Evolutionary conservation across 2,329 filamentous ascomycete species (phyloP), one percentile per base, ranked within the genome.

Genomic region (Lecanoromycetidae sp.): DNA sequence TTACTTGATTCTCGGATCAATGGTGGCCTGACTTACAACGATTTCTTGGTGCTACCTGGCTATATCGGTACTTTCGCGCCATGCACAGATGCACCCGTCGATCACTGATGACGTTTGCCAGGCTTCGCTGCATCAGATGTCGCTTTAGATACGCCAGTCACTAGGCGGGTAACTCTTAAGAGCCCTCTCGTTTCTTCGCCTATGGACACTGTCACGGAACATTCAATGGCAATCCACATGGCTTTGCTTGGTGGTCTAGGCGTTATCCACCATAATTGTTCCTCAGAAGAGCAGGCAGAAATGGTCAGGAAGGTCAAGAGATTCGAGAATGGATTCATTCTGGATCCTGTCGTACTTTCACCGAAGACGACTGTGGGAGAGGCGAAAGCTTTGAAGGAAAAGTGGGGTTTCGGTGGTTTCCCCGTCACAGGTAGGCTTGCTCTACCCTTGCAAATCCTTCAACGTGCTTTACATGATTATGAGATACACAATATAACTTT

Each of bases 251-350:
- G 71, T 58, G 72, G 72, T 46, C 61, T 75, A 4, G 72, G 91
- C 70, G 87, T 98, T 58, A 94, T 98, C 57, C 91, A 98, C 75
- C 91, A 98, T 78, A 98, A 98, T 75, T 98, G 91, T 77, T 91
- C 88, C n/a, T 78, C 88, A 25, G 87, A 96, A 23, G 85, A 86
- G 47, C 91, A 98, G 73, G 91, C 91, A 56, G 88, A 94, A 72
- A 98, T 98, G 91, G 86, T 98, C 57, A 80, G 87, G 67, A 96
- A 95, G 74, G 91, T 98, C 59, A 98, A 98, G 82, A 79, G 91
- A 61, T 98, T 87, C 68, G 91, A 98, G 73, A 98, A 98, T 71
- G 91, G 91, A 58, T 98, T 98, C 74, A 98, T 98, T 63, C 75
- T 87, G 38, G 93, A 98, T 62, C 91, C 91, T 35, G 80, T 98